Evolutionary conservation across 2,329 filamentous ascomycete species (phyloP).

Genomic region (Pestalotiopsis sp.): DNA sequence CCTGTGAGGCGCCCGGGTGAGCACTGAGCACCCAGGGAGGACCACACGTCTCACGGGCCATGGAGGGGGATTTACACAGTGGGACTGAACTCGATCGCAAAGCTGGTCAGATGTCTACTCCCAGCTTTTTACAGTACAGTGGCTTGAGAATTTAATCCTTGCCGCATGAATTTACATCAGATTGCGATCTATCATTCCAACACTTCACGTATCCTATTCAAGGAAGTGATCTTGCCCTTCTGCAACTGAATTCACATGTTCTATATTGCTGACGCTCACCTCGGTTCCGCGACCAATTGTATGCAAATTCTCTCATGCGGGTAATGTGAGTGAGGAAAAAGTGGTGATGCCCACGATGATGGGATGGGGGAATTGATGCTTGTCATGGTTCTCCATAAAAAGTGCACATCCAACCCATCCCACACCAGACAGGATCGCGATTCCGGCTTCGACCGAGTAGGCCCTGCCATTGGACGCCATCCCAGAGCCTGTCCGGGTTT

Average conservation of each 20-base stretch:
- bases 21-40: not conserved
- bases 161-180: not conserved
- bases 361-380: not conserved
- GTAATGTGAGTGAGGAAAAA: not conserved
- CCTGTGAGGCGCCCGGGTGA: not conserved
- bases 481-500: constrained; percentile 13
- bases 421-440: constrained; percentile 29
- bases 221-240: not conserved
- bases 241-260: not conserved
- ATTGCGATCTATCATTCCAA: not conserved
- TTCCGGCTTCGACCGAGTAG: constrained; percentile 32
- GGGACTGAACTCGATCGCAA: not conserved
- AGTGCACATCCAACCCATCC: constrained; percentile 12
- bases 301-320: not conserved
- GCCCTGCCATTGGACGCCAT: not conserved
- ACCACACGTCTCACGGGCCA: not conserved
- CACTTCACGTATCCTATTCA: not conserved
- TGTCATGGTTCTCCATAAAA: constrained; percentile 17
- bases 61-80: not conserved
- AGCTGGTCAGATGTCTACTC: not conserved
- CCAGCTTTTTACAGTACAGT: not conserved
- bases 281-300: not conserved
- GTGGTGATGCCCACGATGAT: not conserved
- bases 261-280: too few relatives aligned
- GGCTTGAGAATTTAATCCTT: not conserved